phyloP scores from a whole-genome alignment of 1,284 basidiomycete genomes.

The Moesziomyces globuligerus region DNA sequence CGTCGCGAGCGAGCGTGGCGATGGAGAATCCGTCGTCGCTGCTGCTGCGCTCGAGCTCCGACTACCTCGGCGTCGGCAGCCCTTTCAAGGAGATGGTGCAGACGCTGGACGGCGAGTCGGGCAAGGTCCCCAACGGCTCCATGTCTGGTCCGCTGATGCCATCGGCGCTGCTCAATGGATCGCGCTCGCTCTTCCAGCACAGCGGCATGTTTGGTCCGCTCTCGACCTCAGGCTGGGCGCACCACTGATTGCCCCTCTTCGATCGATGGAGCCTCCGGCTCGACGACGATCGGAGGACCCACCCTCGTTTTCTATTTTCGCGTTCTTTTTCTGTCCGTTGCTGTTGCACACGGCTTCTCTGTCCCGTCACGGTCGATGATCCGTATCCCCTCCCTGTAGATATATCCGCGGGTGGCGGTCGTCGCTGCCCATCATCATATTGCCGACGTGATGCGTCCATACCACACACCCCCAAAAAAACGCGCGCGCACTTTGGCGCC shows the following conservation, averaged over 20 bases:
- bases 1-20: constrained; percentile 26
- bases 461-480: constrained; percentile 14
- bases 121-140: constrained; percentile 35
- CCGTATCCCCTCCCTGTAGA: constrained; percentile 4
- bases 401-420: background rate
- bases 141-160: constrained; percentile 46
- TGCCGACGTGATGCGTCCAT: background rate
- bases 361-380: too few species aligned
- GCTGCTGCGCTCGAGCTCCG: constrained; percentile 29
- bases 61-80: constrained; percentile 13
- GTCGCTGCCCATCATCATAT: too few species aligned
- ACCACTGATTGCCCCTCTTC: constrained; percentile 3
- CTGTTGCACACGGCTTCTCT: too few species aligned
- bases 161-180: constrained; percentile 38
- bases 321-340: too few species aligned
- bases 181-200: constrained; percentile 34
- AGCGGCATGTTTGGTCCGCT: constrained; percentile 39
- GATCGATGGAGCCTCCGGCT: constrained; percentile 8
- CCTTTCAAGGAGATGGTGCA: constrained; percentile 28
- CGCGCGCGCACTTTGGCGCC: background rate
- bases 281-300: too few species aligned
- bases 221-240: constrained; percentile 30
- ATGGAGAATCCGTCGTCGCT: constrained; percentile 28
- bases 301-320: too few species aligned
- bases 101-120: constrained; percentile 28